A percentile compares a stretch with the other conserved stretches of the same genome.
Conservation (phyloP, 495 filamentous ascomycete genomes). For the Neurospora sp. region DNA sequence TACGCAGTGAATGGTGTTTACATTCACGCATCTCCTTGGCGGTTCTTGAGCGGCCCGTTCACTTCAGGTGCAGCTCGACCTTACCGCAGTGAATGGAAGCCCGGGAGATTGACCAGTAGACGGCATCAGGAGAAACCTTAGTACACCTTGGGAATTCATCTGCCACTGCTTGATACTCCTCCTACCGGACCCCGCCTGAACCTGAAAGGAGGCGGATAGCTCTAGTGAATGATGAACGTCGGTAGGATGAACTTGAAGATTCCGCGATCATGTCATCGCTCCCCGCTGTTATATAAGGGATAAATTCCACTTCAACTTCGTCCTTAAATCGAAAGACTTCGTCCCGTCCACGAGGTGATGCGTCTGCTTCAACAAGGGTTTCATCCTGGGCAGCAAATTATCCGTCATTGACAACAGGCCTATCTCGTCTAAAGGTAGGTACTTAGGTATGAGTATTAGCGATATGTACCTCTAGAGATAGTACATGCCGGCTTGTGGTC, state of each 20-base stretch:
- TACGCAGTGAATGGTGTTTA: not conserved
- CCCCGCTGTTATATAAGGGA: not conserved
- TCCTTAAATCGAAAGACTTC: not conserved
- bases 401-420: not conserved
- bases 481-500: not conserved
- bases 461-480: not conserved
- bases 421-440: not conserved
- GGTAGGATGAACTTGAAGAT: not conserved
- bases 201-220: not conserved
- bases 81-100: not conserved
- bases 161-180: not conserved
- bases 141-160: not conserved
- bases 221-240: not conserved
- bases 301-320: not conserved
- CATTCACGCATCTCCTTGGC: not conserved
- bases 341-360: not conserved
- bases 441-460: not conserved
- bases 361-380: not conserved
- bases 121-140: not conserved
- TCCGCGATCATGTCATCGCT: not conserved
- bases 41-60: not conserved
- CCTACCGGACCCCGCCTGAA: not conserved
- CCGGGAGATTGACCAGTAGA: not conserved
- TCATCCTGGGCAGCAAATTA: not conserved
- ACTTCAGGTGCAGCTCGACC: not conserved